Percentiles rank a stretch among this genome's conserved stretches.
Evolutionary conservation across 352 stramenopile genomes (phyloP).

Genomic region (Salisapilia sapeloensis): DNA sequence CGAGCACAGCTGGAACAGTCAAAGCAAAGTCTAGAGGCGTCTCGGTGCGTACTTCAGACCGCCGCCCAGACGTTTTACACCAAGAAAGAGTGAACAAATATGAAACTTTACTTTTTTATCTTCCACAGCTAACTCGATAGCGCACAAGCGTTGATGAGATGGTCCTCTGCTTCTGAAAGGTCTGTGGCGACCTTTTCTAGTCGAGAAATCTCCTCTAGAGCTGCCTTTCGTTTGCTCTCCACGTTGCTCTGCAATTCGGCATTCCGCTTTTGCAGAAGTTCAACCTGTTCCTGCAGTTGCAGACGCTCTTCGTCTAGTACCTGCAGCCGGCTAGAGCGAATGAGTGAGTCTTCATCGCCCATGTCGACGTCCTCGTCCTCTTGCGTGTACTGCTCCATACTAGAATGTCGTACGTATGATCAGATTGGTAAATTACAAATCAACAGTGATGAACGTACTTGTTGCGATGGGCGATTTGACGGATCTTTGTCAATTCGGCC

Average conservation of each 20-base stretch:
- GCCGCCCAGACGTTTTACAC: conserved; percentile 49
- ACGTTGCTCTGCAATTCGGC: conserved; percentile 18
- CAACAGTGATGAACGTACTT: conserved; percentile 1
- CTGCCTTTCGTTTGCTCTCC: conserved; percentile 21
- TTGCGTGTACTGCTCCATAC: conserved; percentile 3
- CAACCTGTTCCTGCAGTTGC: conserved; percentile 20
- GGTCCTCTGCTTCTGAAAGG: conserved; percentile 14
- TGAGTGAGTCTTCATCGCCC: conserved; percentile 6
- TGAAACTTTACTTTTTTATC: background rate
- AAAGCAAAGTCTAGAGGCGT: conserved; percentile 50
- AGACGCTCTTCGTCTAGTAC: conserved; percentile 34
- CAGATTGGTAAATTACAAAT: conserved; percentile 1
- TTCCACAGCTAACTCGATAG: conserved; percentile 6
- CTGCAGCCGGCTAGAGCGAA: conserved; percentile 20
- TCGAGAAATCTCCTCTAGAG: conserved; percentile 19
- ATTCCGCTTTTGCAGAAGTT: conserved; percentile 16
- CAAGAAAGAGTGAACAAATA: background rate
- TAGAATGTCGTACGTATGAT: background rate
- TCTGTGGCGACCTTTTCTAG: conserved; percentile 16
- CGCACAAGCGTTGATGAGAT: conserved; percentile 1
- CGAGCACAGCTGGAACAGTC: conserved; percentile 43
- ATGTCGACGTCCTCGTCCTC: conserved; percentile 2
- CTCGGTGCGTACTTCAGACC: conserved; percentile 40
- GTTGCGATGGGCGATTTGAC: conserved; percentile 10
- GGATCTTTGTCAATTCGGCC: conserved; percentile 19